phyloP scores from a whole-genome alignment of 2,329 filamentous ascomycete species.

The Calonectria leucothoes region DNA sequence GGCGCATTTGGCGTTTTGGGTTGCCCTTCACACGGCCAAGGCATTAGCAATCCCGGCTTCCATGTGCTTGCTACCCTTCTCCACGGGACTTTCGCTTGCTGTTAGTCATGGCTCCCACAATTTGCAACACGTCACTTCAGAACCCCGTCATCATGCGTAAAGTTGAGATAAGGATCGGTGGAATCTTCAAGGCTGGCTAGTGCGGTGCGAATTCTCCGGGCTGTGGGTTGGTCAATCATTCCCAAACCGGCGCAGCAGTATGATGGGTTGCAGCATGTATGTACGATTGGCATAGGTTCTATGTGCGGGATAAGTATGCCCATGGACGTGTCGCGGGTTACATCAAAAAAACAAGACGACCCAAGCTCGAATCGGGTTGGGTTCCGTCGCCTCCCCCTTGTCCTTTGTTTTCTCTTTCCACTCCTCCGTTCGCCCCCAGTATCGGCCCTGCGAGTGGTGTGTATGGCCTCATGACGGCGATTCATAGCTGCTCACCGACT shows the following conservation, averaged over 20 bases:
- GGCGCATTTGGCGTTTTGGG: background rate
- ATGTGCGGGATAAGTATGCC: background rate
- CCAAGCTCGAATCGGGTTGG: slow-evolving; percentile 1
- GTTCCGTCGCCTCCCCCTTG: background rate
- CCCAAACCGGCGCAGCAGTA: background rate
- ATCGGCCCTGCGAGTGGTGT: background rate
- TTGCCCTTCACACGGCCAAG: background rate
- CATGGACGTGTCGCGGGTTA: background rate
- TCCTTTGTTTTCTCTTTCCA: background rate
- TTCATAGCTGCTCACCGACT: background rate
- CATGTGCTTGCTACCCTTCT: background rate
- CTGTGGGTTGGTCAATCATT: background rate
- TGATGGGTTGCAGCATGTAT: background rate
- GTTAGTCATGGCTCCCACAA: background rate
- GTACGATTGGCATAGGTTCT: background rate
- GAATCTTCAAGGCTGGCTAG: background rate
- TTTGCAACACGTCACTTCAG: background rate
- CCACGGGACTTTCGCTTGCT: background rate
- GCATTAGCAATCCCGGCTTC: background rate
- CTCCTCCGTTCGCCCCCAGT: background rate
- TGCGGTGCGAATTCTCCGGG: background rate
- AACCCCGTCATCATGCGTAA: background rate
- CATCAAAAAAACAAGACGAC: background rate
- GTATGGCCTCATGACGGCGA: background rate
- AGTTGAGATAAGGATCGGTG: background rate